Evolutionary conservation across 257 asterid species (phyloP), one percentile per base, ranked within the genome.

Genomic region (Petunia axillaris): DNA sequence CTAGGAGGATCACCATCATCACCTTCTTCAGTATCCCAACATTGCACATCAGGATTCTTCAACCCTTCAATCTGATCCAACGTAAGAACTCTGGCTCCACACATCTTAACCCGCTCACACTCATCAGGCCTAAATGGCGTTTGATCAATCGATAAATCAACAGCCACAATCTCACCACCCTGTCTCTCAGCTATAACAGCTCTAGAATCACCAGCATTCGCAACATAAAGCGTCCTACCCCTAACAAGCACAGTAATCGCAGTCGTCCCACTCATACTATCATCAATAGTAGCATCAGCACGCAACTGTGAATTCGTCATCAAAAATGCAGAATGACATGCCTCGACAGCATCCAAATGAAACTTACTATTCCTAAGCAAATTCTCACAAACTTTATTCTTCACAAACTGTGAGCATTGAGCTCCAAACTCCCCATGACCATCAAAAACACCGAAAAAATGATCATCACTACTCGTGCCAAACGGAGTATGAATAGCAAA

Each of bases 1-100:
- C 99, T 90, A 60, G 99, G 99, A 78, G 99, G 99, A 90, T 95
- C 99, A 73, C 99, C 98, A 77, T 95, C 98, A 85, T 95, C 98
- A 52, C 63, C 93, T 91, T 94, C 98, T 88, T 93, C 99, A 78
- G 97, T 92, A 63, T 89, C 98, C 99, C 99, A 95, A 85, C 97
- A 92, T 81, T 92, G 98, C 80, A 88, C 91, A 71, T 92, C 88
- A 25, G 95, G 91, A 76, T 90, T 87, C 86, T 95, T 93, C 63
- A 95, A 88, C 65, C 99, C 99, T 90, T 95, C 99, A 84, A 95
- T 93, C 91, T 95, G 99, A 91, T 95, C 99, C 88, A 95, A 67
- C 9, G 99, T 95, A 75, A 95, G 93, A 85, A 95, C 99, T 81
- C 99, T 92, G 64, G 98, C 99, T 88, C 99, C 99, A 91, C 93